Base-by-base conservation (phyloP, 2,329 filamentous ascomycete genomes). In the Pseudogymnoascus sp. region DNA sequence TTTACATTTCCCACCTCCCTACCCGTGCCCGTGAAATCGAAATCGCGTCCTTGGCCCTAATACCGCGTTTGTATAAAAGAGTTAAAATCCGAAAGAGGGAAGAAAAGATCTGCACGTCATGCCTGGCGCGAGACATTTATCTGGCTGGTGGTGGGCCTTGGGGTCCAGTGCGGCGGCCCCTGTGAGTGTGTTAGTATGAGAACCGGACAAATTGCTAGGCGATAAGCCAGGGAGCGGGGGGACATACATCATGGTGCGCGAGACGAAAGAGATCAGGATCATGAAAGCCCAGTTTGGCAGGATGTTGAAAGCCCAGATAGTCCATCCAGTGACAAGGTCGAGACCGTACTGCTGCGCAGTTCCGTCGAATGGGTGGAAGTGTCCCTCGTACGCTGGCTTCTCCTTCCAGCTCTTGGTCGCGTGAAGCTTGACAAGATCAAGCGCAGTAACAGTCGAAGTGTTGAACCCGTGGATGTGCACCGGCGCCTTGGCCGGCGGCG, bases 271-370 rank as follows among this genome's bases (percentile, higher is more conserved):
- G 69, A 93, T 81, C 59, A 84, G 73, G 68, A 93, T 81, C 90
- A 93, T 93, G 72, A 91, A 86, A 63, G 85, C 76, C 90, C 90
- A 93, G 79, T 87, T 86, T 64, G 89, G 83, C 64, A 91, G 76
- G 59, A 88, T 76, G 70, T 82, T 80, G 71, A 89, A 85, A 67
- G 79, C 80, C 83, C 85, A 91, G 69, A 91, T 79, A 61, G 82
- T 68, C 72, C 90, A 92, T 64, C 82, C 90, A 46, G 88, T 75
- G 40, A 88, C 87, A 61, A 88, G 76, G 33, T 82, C 78, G 31
- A 91, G 70, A 67, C 83, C 81, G 67, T 83, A 81, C 78, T 89
- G 76, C 65, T 84, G 85, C 44, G 89, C 77, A 65, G 78, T 76
- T 66, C 90, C 88, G 70, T 90, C 83, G 72, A 91, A 88, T 65